Conservation (phyloP, 495 filamentous ascomycete genomes). For the Lepidopterella palustris region DNA sequence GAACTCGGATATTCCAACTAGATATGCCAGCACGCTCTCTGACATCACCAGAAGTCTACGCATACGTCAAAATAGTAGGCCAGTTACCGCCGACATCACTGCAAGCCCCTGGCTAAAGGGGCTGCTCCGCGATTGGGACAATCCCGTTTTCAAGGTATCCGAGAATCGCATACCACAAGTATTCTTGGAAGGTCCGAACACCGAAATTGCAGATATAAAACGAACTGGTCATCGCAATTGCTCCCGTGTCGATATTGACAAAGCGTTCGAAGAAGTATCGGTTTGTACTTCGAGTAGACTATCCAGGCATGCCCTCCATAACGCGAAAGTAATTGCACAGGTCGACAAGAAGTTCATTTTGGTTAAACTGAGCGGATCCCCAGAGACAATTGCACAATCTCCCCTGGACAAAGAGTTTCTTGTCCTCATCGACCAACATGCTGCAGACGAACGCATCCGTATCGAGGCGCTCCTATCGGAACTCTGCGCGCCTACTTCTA, state of each 20-base stretch:
- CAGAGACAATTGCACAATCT: conserved; percentile 1
- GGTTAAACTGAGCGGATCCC: conserved; percentile 43
- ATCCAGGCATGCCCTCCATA: conserved; percentile 56
- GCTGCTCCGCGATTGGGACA: conserved; percentile 49
- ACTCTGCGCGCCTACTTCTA: conserved; percentile 36
- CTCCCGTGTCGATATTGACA: conserved; percentile 26
- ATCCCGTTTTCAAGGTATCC: conserved; percentile 53
- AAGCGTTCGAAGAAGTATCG: conserved; percentile 31
- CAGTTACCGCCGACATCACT: neutral
- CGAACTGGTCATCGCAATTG: conserved; percentile 14
- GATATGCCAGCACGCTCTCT: neutral
- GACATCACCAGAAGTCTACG: conserved; percentile 18
- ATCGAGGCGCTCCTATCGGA: conserved; percentile 64
- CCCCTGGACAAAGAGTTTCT: conserved; percentile 40
- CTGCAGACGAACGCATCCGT: conserved; percentile 81
- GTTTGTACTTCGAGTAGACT: conserved; percentile 47
- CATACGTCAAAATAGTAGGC: neutral
- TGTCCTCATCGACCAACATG: conserved; percentile 87
- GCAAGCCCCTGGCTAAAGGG: conserved; percentile 36
- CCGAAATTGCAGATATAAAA: conserved; percentile 11
- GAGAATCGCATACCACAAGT: conserved; percentile 46
- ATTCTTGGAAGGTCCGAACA: conserved; percentile 24
- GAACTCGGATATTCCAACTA: neutral
- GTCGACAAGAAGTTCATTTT: conserved; percentile 90
- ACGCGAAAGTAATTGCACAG: conserved; percentile 66